Conservation (phyloP, 1,139 yeast species). For the Pneumocystis wakefieldiae region DNA sequence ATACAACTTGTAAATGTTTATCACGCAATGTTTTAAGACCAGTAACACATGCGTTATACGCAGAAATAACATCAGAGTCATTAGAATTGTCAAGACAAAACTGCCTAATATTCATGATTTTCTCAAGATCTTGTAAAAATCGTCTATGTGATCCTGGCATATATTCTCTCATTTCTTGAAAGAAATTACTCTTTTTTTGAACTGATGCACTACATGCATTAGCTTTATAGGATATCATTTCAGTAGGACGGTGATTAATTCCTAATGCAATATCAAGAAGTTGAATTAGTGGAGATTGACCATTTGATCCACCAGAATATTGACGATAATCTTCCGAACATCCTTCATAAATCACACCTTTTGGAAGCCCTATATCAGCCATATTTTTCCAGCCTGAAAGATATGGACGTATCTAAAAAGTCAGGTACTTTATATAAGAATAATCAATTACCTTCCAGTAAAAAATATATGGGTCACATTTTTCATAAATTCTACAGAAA, state of each 20-base stretch:
- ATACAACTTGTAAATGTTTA: conserved; percentile 82
- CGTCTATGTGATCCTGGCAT: conserved; percentile 81
- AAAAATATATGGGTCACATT: conserved; percentile 88
- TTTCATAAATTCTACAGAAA: conserved; percentile 73
- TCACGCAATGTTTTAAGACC: conserved; percentile 81
- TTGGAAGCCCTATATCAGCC: conserved; percentile 70
- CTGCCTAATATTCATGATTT: conserved; percentile 45
- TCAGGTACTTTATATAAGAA: too few species aligned
- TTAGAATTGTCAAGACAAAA: conserved; percentile 37
- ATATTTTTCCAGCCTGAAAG: conserved; percentile 91
- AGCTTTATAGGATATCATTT: conserved; percentile 31
- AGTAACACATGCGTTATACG: conserved; percentile 82
- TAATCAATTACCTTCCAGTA: conserved; percentile 37
- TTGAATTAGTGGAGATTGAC: conserved; percentile 81
- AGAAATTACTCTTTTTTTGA: conserved; percentile 38
- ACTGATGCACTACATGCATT: conserved; percentile 3
- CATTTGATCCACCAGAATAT: conserved; percentile 85
- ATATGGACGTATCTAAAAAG: conserved; percentile 49
- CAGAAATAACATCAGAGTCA: conserved; percentile 44
- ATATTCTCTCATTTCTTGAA: conserved; percentile 69
- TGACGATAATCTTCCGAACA: conserved; percentile 34
- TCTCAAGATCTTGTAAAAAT: conserved; percentile 46
- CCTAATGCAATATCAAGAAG: conserved; percentile 63
- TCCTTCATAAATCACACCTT: conserved; percentile 18
- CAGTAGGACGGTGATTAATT: conserved; percentile 67